phyloP scores from a whole-genome alignment of 108 stramenopile genomes.

The Cyclotella baltica region DNA sequence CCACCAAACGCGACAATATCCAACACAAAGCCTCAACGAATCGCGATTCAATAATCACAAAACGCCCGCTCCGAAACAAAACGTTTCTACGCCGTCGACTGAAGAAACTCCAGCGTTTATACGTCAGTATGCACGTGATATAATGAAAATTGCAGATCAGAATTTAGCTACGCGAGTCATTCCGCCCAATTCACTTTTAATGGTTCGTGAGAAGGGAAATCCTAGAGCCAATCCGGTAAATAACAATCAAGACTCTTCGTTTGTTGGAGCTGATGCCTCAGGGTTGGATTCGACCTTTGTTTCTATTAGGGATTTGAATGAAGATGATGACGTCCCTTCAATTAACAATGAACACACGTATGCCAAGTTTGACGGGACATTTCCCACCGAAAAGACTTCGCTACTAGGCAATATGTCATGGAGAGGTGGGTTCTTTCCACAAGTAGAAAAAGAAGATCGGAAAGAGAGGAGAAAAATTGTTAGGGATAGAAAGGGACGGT shows the following conservation, averaged over 20 bases:
- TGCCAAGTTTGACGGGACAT: not conserved
- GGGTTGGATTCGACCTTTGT: slow-evolving; percentile 51
- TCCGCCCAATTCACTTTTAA: slow-evolving; percentile 40
- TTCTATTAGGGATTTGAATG: slow-evolving; percentile 53
- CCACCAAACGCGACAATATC: not conserved
- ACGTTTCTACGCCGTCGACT: not conserved
- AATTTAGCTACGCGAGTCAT: not conserved
- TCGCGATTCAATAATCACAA: not conserved
- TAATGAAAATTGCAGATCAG: slow-evolving; percentile 8
- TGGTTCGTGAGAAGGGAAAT: slow-evolving; percentile 20
- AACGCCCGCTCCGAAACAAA: not conserved
- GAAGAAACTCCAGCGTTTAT: slow-evolving; percentile 55
- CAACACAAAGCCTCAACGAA: not conserved
- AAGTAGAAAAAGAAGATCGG: slow-evolving; percentile 53
- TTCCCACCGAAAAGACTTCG: slow-evolving; percentile 46
- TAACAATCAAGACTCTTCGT: slow-evolving; percentile 28
- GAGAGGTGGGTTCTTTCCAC: slow-evolving; percentile 53
- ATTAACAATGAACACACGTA: slow-evolving; percentile 31
- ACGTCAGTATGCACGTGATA: slow-evolving; percentile 38
- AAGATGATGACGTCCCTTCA: slow-evolving; percentile 54
- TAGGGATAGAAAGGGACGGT: slow-evolving; percentile 22
- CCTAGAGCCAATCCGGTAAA: not conserved
- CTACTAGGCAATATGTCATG: slow-evolving; percentile 35
- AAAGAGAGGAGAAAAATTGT: slow-evolving; percentile 44
- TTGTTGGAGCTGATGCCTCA: slow-evolving; percentile 52